Percentiles rank a stretch among this genome's conserved stretches.
phyloP scores from a whole-genome alignment of 1,139 yeast genomes.

The Zhuliangozyma blackwelliae region DNA sequence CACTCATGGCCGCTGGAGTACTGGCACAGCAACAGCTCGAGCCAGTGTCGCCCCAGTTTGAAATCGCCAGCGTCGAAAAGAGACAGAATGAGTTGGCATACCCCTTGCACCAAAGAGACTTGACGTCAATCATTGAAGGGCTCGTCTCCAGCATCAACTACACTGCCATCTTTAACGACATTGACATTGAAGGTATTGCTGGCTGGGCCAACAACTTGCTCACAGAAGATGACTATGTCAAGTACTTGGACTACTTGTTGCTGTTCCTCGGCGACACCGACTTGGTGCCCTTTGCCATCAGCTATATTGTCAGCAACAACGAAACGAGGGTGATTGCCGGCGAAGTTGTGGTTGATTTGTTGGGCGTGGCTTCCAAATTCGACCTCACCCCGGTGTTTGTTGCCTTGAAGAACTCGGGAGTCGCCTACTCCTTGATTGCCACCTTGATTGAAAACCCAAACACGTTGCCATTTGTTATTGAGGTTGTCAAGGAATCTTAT shows the following conservation, averaged over 20 bases:
- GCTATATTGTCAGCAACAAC: constrained; percentile 23
- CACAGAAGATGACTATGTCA: constrained; percentile 17
- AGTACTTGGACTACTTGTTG: constrained; percentile 24
- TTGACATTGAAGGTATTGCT: constrained; percentile 28
- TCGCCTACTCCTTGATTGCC: constrained; percentile 28
- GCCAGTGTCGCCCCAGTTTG: constrained; percentile 9
- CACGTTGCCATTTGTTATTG: constrained; percentile 25
- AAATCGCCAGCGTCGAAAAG: constrained; percentile 12
- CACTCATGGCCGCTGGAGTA: constrained; percentile 5
- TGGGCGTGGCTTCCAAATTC: constrained; percentile 15
- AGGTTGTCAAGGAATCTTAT: constrained; percentile 20
- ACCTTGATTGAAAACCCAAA: constrained; percentile 22
- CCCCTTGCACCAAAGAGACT: constrained; percentile 17
- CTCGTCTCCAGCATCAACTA: constrained; percentile 17
- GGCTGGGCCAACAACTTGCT: constrained; percentile 28
- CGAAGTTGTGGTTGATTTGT: constrained; percentile 15
- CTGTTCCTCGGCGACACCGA: constrained; percentile 21
- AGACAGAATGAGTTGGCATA: constrained; percentile 1
- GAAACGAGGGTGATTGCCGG: constrained; percentile 19
- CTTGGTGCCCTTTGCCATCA: constrained; percentile 23
- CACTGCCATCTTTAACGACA: constrained; percentile 15
- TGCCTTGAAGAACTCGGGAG: constrained; percentile 32
- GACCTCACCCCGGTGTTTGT: constrained; percentile 28
- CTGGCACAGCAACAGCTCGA: constrained; percentile 8
- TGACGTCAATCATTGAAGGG: constrained; percentile 10